Base-by-base conservation (phyloP, 768 basidiomycete genomes). In the Pulveroboletus sp. region DNA sequence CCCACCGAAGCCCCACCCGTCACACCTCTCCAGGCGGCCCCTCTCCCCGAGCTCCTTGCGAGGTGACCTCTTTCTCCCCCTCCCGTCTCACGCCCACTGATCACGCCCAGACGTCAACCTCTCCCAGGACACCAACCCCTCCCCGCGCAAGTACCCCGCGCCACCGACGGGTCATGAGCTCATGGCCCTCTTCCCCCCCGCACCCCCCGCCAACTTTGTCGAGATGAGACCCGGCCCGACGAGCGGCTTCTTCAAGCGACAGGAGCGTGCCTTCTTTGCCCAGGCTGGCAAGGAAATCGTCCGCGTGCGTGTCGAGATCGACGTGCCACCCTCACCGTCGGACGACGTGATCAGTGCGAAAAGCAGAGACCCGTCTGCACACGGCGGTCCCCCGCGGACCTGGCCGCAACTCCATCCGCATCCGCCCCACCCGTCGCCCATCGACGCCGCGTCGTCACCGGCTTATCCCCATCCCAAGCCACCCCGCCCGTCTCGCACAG, bases 141-240 rank as follows among this genome's bases (percentile, higher is more conserved):
- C 69, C 3, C 69, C 76, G 3, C 73, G 83, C 50, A 82, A 81
- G 55, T 86, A 81, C 62, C 87, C 87, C 15, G 79, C 84, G 1
- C 88, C 88, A 1, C 83, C 86, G 5, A 87, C 85, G 0, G 87
- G 87, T 2, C 87, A 90, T 57, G 86, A 90, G 57, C 77, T 90
- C 58, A 90, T 90, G 88, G 85, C 85, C 12, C 78, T 90, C 71
- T 90, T 89, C 62, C 88, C 88, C 1, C 77, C 87, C 6, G 71
- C 81, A 4, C 77, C 85, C 14, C 87, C 87, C 1, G 73, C 76
- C 39, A 76, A 38, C 45, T 78, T 77, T 44, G 71, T 74, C 28
- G 79, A 80, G 56, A 74, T 80, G 69, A 71, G 79, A 48, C 74
- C 78, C 2, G 82, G 82, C 1, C 80, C 85, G 3, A 89, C 88